A percentile compares a stretch with the other conserved stretches of the same genome.
These are phyloP conservation scores for Bassia scoparia DNA, from an alignment of 148 eudicot species.

Conservation along the genomic window DNA sequence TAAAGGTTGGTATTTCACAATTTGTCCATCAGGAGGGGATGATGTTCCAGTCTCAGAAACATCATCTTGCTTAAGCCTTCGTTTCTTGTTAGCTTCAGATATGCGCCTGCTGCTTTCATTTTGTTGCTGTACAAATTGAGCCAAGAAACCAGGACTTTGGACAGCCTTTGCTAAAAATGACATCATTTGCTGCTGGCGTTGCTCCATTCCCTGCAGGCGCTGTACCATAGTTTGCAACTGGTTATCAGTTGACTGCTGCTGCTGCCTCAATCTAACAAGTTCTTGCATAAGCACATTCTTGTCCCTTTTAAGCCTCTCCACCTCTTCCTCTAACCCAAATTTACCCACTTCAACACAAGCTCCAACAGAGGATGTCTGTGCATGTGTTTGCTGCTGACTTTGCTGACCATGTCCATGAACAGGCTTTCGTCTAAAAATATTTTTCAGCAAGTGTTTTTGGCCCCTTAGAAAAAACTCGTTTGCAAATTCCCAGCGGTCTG, in stretches of 20 bases:
- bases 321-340: constrained; percentile 70
- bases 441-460: constrained; percentile 60
- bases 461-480: constrained; percentile 72
- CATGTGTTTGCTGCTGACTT: constrained; percentile 37
- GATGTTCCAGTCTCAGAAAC: constrained; percentile 26
- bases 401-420: constrained; percentile 41
- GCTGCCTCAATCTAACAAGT: constrained; percentile 61
- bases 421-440: constrained; percentile 49
- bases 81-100: constrained; percentile 56
- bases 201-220: constrained; percentile 66
- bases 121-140: constrained; percentile 66
- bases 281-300: constrained; percentile 73
- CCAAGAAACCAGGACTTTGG: constrained; percentile 61
- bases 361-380: constrained; percentile 45
- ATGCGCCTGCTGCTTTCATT: constrained; percentile 47
- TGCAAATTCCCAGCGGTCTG: constrained; percentile 80
- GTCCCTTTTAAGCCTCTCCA: constrained; percentile 66
- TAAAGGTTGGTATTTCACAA: constrained; percentile 53
- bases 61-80: constrained; percentile 52
- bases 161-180: constrained; percentile 68
- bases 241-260: constrained; percentile 59
- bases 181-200: constrained; percentile 71
- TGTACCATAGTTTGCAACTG: constrained; percentile 58
- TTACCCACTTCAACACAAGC: constrained; percentile 72
- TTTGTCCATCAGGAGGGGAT: constrained; percentile 46